Conservation (phyloP, 352 stramenopile species). For the Phytophthora pinifolia region DNA sequence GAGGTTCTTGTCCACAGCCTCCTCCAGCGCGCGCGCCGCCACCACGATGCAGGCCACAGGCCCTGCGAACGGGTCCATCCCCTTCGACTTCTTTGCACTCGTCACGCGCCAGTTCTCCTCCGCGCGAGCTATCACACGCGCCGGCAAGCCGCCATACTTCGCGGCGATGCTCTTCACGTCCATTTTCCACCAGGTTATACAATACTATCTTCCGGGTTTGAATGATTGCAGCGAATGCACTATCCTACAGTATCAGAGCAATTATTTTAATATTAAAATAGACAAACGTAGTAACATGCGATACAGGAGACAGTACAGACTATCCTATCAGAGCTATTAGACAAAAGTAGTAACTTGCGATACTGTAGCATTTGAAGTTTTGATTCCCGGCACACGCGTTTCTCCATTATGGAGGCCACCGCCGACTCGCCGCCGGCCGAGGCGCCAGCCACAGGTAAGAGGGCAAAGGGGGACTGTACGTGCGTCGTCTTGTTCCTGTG, state of each 20-base stretch:
- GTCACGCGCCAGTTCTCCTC: slow-evolving; percentile 58
- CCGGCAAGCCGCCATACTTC: slow-evolving; percentile 58
- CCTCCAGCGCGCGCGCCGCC: slow-evolving; percentile 48
- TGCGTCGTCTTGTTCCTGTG: not conserved
- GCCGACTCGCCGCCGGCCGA: slow-evolving; percentile 8
- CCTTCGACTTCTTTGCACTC: slow-evolving; percentile 41
- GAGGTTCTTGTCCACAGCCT: slow-evolving; percentile 46
- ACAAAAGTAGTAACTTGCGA: no score
- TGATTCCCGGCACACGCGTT: no score
- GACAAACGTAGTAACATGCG: no score
- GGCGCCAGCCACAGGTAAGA: slow-evolving; percentile 23
- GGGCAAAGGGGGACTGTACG: slow-evolving; percentile 9
- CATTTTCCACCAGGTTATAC: no score
- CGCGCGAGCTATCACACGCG: slow-evolving; percentile 45
- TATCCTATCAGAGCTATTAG: no score
- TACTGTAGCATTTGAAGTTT: no score
- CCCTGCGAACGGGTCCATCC: slow-evolving; percentile 37
- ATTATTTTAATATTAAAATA: no score
- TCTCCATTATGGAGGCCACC: slow-evolving; percentile 18
- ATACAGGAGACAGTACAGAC: no score
- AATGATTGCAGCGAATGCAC: no score
- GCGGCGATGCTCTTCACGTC: slow-evolving; percentile 48
- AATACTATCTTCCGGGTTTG: no score
- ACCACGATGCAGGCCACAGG: slow-evolving; percentile 70
- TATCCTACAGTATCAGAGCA: no score